Percentiles rank a stretch among this genome's conserved stretches.
Conservation (phyloP, 176 grass and related monocot genomes). For the Avena eriantha region DNA sequence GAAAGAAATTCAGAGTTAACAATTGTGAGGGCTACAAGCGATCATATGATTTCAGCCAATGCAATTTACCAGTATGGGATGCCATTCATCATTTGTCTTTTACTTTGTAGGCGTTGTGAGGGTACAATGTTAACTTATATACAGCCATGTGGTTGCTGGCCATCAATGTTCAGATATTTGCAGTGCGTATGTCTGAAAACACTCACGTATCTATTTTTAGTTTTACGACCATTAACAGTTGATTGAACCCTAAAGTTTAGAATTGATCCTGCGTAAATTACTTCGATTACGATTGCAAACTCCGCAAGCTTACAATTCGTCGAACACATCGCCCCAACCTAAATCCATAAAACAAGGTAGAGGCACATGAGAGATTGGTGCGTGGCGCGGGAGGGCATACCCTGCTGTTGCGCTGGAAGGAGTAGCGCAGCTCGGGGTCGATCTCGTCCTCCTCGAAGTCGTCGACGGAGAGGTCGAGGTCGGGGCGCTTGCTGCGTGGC, state of each 20-base stretch:
- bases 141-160: not conserved
- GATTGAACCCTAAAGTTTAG: not conserved
- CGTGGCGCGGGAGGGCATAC: slow-evolving; percentile 5
- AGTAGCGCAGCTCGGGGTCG: slow-evolving; percentile 75
- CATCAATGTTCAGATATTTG: not conserved
- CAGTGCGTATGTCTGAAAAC: not conserved
- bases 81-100: not conserved
- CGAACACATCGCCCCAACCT: not conserved
- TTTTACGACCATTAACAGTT: not conserved
- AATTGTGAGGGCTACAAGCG: not conserved
- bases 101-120: not conserved
- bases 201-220: not conserved
- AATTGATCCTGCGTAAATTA: not conserved
- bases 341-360: not conserved
- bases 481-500: slow-evolving; percentile 50
- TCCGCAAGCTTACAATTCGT: not conserved
- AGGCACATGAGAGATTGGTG: not conserved
- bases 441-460: slow-evolving; percentile 77
- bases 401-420: slow-evolving; percentile 65
- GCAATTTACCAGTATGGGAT: not conserved
- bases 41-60: not conserved
- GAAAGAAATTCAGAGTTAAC: not conserved
- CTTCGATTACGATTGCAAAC: not conserved
- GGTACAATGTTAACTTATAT: not conserved
- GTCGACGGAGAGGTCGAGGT: slow-evolving; percentile 46